Percentiles rank a stretch among this genome's conserved stretches.
Evolutionary conservation across 2,329 filamentous ascomycete genomes (phyloP).

Genomic region (Calonectria pteridis): DNA sequence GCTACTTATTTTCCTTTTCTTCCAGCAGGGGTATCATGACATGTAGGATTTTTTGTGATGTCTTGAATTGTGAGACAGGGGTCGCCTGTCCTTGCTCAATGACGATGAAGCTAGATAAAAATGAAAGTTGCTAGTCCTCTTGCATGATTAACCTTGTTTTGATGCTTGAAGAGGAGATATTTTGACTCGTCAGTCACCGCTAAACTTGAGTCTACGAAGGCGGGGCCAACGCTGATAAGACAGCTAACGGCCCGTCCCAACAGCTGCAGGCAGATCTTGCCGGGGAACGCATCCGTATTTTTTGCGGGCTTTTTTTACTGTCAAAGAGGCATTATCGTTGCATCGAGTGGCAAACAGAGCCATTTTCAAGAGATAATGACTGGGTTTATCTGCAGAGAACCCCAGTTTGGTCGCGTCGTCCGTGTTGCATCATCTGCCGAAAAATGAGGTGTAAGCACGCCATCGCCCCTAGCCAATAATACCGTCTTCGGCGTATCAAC

Average conservation of each 20-base stretch:
- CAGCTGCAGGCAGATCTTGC: background rate
- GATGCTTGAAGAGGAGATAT: background rate
- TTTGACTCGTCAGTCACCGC: background rate
- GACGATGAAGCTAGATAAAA: background rate
- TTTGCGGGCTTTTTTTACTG: background rate
- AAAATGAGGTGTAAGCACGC: conserved; percentile 27
- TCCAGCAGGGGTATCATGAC: background rate
- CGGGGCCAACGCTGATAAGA: background rate
- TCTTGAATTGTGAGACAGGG: background rate
- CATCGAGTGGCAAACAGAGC: conserved; percentile 1
- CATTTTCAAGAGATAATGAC: background rate
- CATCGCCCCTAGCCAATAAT: conserved; percentile 17
- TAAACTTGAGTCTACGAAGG: background rate
- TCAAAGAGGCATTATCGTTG: background rate
- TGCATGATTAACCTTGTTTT: background rate
- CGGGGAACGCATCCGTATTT: background rate
- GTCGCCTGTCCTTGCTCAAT: background rate
- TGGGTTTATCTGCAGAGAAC: background rate
- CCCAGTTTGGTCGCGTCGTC: background rate
- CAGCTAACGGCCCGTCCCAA: background rate
- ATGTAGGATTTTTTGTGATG: background rate
- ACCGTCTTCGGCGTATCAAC: background rate
- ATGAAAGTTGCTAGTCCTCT: background rate
- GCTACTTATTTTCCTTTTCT: too few species aligned
- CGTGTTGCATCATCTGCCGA: conserved; percentile 19